Conservation (phyloP, 1,284 basidiomycete species). For the Ganoderma resinaceum region DNA sequence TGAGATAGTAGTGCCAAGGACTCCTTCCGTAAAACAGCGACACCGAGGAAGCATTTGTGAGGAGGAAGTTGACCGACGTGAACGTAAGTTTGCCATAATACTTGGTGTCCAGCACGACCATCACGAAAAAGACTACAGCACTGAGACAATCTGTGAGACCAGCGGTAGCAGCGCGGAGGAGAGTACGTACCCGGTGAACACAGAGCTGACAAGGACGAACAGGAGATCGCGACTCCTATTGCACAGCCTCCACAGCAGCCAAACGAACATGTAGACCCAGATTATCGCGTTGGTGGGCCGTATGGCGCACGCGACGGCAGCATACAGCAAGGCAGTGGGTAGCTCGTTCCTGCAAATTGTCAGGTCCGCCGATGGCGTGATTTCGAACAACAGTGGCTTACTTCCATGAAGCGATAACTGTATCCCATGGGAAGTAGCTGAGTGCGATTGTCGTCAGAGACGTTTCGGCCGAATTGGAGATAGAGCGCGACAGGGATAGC, state of each 20-base stretch:
- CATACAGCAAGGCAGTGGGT: constrained; percentile 56
- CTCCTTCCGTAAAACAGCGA: constrained; percentile 95
- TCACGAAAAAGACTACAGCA: constrained; percentile 41
- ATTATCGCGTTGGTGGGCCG: constrained; percentile 89
- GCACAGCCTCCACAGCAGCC: constrained; percentile 59
- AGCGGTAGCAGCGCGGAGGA: not conserved
- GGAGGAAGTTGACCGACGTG: constrained; percentile 84
- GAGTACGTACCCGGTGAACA: constrained; percentile 52
- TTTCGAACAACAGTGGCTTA: constrained; percentile 15
- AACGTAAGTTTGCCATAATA: constrained; percentile 78
- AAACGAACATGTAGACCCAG: constrained; percentile 76
- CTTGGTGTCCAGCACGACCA: constrained; percentile 66
- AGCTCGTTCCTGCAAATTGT: constrained; percentile 38
- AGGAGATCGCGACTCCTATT: constrained; percentile 39
- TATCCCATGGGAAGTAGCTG: constrained; percentile 79
- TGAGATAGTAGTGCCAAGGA: constrained; percentile 89
- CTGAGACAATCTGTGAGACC: constrained; percentile 39
- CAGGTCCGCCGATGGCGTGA: not conserved
- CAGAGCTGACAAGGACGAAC: constrained; percentile 46
- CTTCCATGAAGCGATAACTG: constrained; percentile 34
- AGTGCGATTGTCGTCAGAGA: constrained; percentile 85
- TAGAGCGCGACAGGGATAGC: constrained; percentile 84
- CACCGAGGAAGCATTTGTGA: constrained; percentile 81
- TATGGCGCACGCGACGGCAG: constrained; percentile 80
- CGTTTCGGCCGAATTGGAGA: constrained; percentile 95